Evolutionary conservation across 352 stramenopile genomes (phyloP), one percentile per base, ranked within the genome.

Genomic region (Globisporangium paroecandrum): DNA sequence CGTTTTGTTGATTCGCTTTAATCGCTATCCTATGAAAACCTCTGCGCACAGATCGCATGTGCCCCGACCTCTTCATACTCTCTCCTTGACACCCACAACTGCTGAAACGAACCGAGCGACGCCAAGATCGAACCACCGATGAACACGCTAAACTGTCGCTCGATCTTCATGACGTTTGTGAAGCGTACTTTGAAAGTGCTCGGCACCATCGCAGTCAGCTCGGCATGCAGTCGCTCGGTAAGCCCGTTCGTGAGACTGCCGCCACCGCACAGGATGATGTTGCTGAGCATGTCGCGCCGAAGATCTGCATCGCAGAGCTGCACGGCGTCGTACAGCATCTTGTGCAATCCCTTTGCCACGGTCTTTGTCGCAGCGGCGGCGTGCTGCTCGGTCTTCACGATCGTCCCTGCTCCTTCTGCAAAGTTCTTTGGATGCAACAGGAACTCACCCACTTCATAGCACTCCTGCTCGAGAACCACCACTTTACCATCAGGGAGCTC

Each of bases 101-200:
- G 88, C 77, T 97, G 87, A 71, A 97, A 97, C 5, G 88, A 94
- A 8, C 87, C 87, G 38, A 97, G 77, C 58, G 86, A 95, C 43
- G 89, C 89, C 29, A 97, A 75, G 62, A 97, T 94, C 58, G 85
- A 94, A 22, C 87, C 89, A 32, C 89, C 89, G 60, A 95, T 97
- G 75, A 94, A 97, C 62, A 84, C 83, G 57, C 86, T 96, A 55
- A 95, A 95, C 77, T 94, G 83, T 20, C 83, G 78, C 76, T 97
- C 88, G 69, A 95, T 79, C 71, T 90, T 89, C 63, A 83, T 89
- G 20, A 89, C 82, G 54, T 77, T 87, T 65, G 85, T 93, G 67
- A 97, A 91, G n/a, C 89, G 85, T 61, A 95, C 77, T 63, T 96
- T 96, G 69, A 93, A 93, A 10, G 83, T 91, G 57, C 87, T 92